Evolutionary conservation across 768 basidiomycete species (phyloP), one percentile per base, ranked within the genome.

Genomic region (Galerina sulciceps): DNA sequence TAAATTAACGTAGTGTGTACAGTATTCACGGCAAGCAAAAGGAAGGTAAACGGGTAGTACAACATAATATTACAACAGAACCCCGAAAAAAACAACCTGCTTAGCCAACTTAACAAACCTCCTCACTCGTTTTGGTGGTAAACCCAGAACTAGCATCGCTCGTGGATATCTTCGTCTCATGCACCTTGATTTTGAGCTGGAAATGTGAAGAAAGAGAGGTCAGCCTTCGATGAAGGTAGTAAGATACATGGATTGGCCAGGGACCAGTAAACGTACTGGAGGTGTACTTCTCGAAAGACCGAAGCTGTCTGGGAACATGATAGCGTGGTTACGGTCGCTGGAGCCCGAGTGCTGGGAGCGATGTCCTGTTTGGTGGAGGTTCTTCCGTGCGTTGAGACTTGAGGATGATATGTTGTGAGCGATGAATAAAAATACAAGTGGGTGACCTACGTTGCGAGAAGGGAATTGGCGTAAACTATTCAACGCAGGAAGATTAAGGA

Each of bases 391-490:
- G 18, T 55, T 55, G 6, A 55, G 47, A 8, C 66, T 67, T 46
- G 36, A 41, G 36, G 31, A 50, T 40, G 14, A 36, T 20, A 54
- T 26, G 35, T 20, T 9, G 20, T n/a, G 20, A 53, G 18, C 13
- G 9, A 10, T 18, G 45, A 10, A 15, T 53, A 15, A 17, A 31
- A 36, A 55, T 18, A 35, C 18, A 18, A 35, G 26, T 31, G 26
- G 26, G 26, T 1, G 35, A 66, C 75, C 22, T 60, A 79, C 77
- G 81, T 81, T 0, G 81, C 82, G 11, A 83, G 73, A 13, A 84
- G 66, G 2, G 82, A 83, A 55, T 80, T 84, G 4, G 82, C 81
- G 45, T 84, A 84, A 54, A 82, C 81, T 82, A 43, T 0, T 31
- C 26, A 15, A 22, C 43, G 26, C 10, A 42, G 51, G 23, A 26